phyloP scores from a whole-genome alignment of 129 eudicot genomes.

The Flaveria bidentis region DNA sequence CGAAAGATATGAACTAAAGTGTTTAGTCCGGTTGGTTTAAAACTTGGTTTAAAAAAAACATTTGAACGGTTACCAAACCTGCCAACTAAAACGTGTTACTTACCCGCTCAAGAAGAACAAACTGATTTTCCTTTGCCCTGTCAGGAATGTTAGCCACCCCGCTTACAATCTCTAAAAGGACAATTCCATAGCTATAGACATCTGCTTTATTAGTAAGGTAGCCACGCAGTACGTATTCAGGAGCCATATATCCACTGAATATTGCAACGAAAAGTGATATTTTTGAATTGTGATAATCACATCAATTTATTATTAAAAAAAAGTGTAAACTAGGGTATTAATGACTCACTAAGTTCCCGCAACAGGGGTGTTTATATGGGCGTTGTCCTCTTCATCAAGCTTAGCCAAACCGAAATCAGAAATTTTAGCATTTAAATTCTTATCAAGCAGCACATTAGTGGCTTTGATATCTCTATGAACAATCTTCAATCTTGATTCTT shows the following conservation, averaged over 20 bases:
- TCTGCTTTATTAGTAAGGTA: conserved; percentile 77
- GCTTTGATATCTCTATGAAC: conserved; percentile 79
- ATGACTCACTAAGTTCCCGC: conserved; percentile 74
- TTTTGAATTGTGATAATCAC: background rate
- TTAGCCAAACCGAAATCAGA: conserved; percentile 79
- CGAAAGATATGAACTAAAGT: no score
- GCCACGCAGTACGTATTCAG: conserved; percentile 83
- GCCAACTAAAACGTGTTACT: conserved; percentile 9
- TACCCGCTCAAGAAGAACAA: conserved; percentile 79
- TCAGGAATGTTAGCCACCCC: conserved; percentile 55
- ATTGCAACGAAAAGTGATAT: background rate
- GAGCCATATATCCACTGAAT: conserved; percentile 84
- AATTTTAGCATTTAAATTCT: conserved; percentile 57
- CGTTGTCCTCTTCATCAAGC: conserved; percentile 67
- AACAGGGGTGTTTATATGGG: conserved; percentile 65
- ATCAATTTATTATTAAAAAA: background rate
- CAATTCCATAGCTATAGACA: conserved; percentile 77
- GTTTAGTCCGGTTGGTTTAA: background rate
- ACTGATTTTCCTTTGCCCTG: conserved; percentile 44
- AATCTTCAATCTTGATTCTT: conserved; percentile 63
- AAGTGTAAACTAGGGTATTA: background rate
- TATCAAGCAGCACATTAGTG: conserved; percentile 65
- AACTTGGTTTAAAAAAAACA: background rate
- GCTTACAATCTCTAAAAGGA: conserved; percentile 58
- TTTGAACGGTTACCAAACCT: background rate